These are phyloP conservation scores for Zychaea mexicana DNA, from an alignment of 371 early-diverging fungal genomes.

Conservation along the genomic window DNA sequence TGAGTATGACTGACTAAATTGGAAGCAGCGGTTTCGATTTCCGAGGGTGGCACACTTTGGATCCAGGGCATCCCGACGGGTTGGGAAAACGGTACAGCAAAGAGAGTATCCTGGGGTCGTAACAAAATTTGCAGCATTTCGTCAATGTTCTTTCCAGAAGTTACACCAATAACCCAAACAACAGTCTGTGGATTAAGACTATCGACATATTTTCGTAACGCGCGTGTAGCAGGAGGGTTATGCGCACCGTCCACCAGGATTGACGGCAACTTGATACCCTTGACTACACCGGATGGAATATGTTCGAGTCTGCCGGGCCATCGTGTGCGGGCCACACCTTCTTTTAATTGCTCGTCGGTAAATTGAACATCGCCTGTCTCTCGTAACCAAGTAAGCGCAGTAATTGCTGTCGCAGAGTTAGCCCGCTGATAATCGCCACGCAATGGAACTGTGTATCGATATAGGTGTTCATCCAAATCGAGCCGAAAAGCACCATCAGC, in stretches of 20 bases:
- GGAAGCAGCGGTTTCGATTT: constrained; percentile 32
- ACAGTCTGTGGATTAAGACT: constrained; percentile 35
- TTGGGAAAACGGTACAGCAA: constrained; percentile 70
- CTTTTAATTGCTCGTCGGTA: constrained; percentile 47
- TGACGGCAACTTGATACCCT: background rate
- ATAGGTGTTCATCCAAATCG: background rate
- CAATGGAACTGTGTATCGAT: constrained; percentile 39
- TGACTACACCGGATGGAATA: constrained; percentile 23
- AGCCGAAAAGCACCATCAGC: constrained; percentile 6
- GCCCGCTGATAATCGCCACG: constrained; percentile 79
- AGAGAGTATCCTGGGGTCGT: constrained; percentile 57
- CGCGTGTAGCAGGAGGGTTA: constrained; percentile 75
- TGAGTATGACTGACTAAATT: constrained; percentile 11
- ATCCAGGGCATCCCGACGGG: constrained; percentile 93
- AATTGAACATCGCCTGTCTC: constrained; percentile 17
- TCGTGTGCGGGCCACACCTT: constrained; percentile 59
- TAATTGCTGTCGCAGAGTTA: constrained; percentile 78
- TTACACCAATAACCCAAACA: constrained; percentile 82
- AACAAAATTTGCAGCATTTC: constrained; percentile 61
- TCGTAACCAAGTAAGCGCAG: constrained; percentile 60
- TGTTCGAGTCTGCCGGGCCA: constrained; percentile 91
- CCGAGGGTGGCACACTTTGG: constrained; percentile 42
- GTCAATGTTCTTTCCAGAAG: constrained; percentile 69
- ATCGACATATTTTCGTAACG: constrained; percentile 67
- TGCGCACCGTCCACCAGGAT: constrained; percentile 90